Conservation (phyloP, 768 basidiomycete species). For the Fomitopsis serialis region DNA sequence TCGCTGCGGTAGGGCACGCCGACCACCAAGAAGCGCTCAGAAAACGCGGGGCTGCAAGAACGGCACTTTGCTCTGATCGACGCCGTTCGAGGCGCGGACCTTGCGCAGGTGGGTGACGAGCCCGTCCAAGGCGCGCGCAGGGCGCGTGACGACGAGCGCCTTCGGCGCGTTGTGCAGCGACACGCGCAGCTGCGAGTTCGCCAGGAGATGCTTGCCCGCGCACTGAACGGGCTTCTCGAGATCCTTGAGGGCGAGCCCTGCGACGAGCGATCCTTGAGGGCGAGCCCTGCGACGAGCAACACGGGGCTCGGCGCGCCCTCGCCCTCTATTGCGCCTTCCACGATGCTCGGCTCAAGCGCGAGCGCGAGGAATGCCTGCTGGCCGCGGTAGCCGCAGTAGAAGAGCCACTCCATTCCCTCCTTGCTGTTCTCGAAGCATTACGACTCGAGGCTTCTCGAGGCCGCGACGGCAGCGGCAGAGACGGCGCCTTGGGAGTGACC, state of each 20-base stretch:
- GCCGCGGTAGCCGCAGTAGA: constrained; percentile 89
- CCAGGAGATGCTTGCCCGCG: constrained; percentile 82
- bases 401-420: constrained; percentile 88
- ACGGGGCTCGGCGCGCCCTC: constrained; percentile 93
- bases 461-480: constrained; percentile 85
- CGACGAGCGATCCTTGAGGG: too few relatives aligned
- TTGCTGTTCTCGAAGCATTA: constrained; percentile 69
- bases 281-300: constrained; percentile 86
- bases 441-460: constrained; percentile 69
- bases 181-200: constrained; percentile 72
- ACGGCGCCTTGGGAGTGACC: constrained; percentile 98
- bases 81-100: constrained; percentile 77
- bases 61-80: constrained; percentile 91
- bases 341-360: constrained; percentile 81
- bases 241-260: constrained; percentile 67
- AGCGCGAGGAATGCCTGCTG: constrained; percentile 93
- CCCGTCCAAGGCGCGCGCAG: constrained; percentile 87
- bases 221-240: constrained; percentile 78
- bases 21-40: constrained; percentile 90
- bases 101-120: constrained; percentile 89
- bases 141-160: constrained; percentile 90
- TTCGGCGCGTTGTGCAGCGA: constrained; percentile 92
- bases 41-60: constrained; percentile 93
- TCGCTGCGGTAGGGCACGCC: constrained; percentile 93
- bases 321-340: constrained; percentile 83